Base-by-base conservation (phyloP, 768 basidiomycete species). In the Boletus eberwhitei region DNA sequence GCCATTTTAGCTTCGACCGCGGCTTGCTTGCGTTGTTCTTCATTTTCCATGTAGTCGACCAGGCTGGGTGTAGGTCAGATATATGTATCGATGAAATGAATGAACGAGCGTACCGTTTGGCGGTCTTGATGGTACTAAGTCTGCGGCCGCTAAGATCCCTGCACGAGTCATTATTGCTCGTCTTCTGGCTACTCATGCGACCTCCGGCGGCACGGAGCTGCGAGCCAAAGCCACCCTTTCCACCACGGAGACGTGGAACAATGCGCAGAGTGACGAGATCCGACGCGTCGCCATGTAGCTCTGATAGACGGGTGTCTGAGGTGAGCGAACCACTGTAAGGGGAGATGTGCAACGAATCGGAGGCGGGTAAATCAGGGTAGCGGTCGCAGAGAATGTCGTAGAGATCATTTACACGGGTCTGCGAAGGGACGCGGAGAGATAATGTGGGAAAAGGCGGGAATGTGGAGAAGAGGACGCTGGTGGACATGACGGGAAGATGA, bases 151-250 rank as follows among this genome's bases (percentile, higher is more conserved):
- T 93, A 36, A 99, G 78, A 67, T 98, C 97, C 45, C 97, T 76
- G 69, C 94, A 97, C 8, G 90, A 91, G 68, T 98, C 95, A 58
- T 94, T 94, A 71, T 94, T 95, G 71, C 79, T 94, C 22, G 93
- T 93, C 77, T 93, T 93, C 75, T 94, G 92, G 62, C 87, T 90
- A 66, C 89, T 92, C 97, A 99, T 99, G 32, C 96, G 83, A 13
- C 97, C 96, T 60, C 97, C 97, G 14, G 96, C 96, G 0, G 97
- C 96, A 70, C 97, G 83, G 60, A 99, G 78, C 75, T 98, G 94
- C 17, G 89, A 91, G 4, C 97, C 97, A 65, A 99, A 98, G 34
- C 96, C 97, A 69, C 97, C 96, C 73, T 98, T 99, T 19, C 97
- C 97, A 46, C 96, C 96, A 3, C 79, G 77, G 8, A 98, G 67